These are phyloP conservation scores for Pythium scleroteichum DNA, from an alignment of 352 stramenopile species.

Conservation along the genomic window DNA sequence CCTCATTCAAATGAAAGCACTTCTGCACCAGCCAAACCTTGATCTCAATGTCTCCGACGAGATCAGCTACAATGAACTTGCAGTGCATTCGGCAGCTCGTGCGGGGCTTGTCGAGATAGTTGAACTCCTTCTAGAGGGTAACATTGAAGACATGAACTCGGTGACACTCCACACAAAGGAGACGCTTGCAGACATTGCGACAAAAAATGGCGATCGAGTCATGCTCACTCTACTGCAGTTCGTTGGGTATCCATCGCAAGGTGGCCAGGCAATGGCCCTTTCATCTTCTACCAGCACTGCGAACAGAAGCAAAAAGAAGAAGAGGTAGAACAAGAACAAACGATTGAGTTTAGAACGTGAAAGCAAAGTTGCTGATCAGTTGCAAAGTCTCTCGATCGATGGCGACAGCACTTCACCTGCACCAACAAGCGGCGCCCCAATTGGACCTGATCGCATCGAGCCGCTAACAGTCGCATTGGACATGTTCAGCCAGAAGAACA, in stretches of 20 bases:
- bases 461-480: neutral
- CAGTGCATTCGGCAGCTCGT: conserved; percentile 26
- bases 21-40: neutral
- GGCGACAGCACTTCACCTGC: neutral
- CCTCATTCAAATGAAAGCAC: neutral
- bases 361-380: neutral
- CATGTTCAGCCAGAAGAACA: neutral
- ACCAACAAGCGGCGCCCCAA: neutral
- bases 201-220: conserved; percentile 21
- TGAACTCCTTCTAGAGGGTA: conserved; percentile 32
- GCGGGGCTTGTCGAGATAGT: conserved; percentile 25
- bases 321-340: neutral
- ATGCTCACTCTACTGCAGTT: conserved; percentile 9
- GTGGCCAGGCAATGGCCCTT: neutral
- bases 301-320: neutral
- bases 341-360: neutral
- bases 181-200: conserved; percentile 30
- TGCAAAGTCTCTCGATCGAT: neutral
- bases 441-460: conserved; percentile 1
- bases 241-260: neutral
- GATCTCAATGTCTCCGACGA: neutral
- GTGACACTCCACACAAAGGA: conserved; percentile 31
- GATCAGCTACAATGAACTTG: conserved; percentile 23
- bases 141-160: conserved; percentile 31
- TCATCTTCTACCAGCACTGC: neutral